These are phyloP conservation scores for Penicillium freii DNA, from an alignment of 2,329 filamentous ascomycete genomes.

Conservation along the genomic window DNA sequence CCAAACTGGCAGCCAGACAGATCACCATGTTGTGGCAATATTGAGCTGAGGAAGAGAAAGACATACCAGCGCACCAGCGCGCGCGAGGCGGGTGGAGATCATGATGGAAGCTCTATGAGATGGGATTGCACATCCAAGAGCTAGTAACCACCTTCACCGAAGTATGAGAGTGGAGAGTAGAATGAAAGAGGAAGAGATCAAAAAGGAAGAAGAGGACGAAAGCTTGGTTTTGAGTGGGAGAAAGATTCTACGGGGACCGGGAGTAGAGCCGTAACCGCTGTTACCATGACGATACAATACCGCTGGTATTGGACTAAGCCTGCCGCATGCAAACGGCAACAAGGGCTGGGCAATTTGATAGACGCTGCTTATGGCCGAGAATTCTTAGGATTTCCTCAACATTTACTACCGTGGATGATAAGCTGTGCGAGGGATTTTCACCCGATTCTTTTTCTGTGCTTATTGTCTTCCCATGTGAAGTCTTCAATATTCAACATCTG, in stretches of 20 bases:
- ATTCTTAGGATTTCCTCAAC: not conserved
- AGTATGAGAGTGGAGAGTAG: slow-evolving; percentile 35
- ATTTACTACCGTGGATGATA: not conserved
- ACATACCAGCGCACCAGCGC: slow-evolving; percentile 50
- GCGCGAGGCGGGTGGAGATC: slow-evolving; percentile 49
- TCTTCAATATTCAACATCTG: not conserved
- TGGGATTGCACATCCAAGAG: slow-evolving; percentile 42
- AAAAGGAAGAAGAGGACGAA: slow-evolving; percentile 40
- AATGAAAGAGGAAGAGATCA: slow-evolving; percentile 36
- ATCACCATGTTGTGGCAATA: not conserved
- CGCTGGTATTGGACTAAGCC: slow-evolving; percentile 22
- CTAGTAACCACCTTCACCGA: slow-evolving; percentile 38
- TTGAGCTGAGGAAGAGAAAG: slow-evolving; percentile 5
- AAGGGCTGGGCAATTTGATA: slow-evolving; percentile 18
- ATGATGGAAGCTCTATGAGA: slow-evolving; percentile 45
- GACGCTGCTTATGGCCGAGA: not conserved
- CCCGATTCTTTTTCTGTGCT: not conserved
- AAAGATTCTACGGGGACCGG: slow-evolving; percentile 38
- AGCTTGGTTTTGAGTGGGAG: slow-evolving; percentile 42
- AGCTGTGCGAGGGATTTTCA: too few relatives aligned
- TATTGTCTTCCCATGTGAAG: not conserved
- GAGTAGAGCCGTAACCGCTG: slow-evolving; percentile 39
- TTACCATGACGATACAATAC: slow-evolving; percentile 36
- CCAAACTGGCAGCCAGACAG: not conserved
- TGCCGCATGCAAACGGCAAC: slow-evolving; percentile 34